Base-by-base conservation (phyloP, 192 early-diverging fungal species). In the Mortierella alpina region DNA sequence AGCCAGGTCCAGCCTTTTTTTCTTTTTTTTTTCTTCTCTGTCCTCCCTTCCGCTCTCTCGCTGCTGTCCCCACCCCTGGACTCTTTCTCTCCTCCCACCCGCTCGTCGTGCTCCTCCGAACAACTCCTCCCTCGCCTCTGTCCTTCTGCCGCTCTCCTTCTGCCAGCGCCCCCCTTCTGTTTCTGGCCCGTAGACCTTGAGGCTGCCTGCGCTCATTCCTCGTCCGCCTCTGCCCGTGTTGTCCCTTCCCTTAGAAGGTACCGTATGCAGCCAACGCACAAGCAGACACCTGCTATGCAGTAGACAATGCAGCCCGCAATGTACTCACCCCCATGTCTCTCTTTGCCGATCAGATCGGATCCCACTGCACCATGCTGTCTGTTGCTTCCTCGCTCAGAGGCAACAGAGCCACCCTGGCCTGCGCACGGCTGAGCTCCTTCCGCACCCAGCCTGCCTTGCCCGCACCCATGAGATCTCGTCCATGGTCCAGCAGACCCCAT, bases 311-410 rank as follows among this genome's bases (percentile, higher is more conserved):
- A 58, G 14, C 56, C 39, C 39, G 12, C 11, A 58, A 58, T 31
- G 23, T 4, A 20, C 56, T 23, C 56, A 20, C 13, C 2, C 22
- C 14, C 31, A 31, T 23, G 6, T 18, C 7, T 58, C 20, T 13
- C 20, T 58, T 31, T 40, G 11, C 31, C 56, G 1, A 5, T 39
- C 40, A 20, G 39, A 45, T 64, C 22, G 18, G 31, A 50, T 51
- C 20, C 20, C 22, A n/a, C 1, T 15, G 10, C 15, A 40, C 10
- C 52, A 80, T 80, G 77, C 63, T 80, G 52, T 72, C 77, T 48
- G 77, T 72, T 53, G 69, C 77, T 62, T 72, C 68, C 23, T 52
- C 70, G 5, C 70, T 80, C 57, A 72, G 77, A 61, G 54, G 77
- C 70, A 63, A 63, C 52, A 72, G 77, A 39, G 48, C 52, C 31